Base-by-base conservation (phyloP, 768 basidiomycete genomes). In the Mrakia frigida region DNA sequence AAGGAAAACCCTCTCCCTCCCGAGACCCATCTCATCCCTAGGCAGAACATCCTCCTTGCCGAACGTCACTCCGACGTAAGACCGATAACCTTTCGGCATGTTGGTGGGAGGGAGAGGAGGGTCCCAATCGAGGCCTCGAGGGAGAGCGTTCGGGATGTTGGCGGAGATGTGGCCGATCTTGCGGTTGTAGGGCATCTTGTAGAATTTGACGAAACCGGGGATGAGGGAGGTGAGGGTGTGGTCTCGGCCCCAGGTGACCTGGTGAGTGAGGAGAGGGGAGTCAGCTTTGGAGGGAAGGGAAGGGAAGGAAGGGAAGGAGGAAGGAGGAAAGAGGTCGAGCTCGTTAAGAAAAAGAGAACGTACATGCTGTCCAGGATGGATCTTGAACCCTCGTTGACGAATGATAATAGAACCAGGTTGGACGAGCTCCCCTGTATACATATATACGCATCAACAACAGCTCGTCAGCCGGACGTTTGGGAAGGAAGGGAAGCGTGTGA, bases 391-490 rank as follows among this genome's bases (percentile, higher is more conserved):
- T 79, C 97, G 88, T 83, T 99, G 97, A 63, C 97, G 88, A 43
- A 98, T 90, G 82, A 99, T 92, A 80, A 99, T 98, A 85, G 96
- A 93, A 60, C 97, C 97, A 13, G 97, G 93, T 35, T 92, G 87
- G 35, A 98, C 94, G 84, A 87, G 88, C 84, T 98, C 90, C 82
- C 97, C 96, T 98, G 78, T 7, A 61, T 13, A 18, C 25, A 39
- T 13, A 13, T 37, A 18, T 16, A 41, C 21, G 52, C 0, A 67
- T 43, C 37, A 16, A 1, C 25, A 4, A 60, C 3, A 6, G 59
- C 52, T n/a, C 7, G 28, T 13, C 35, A 67, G 23, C 11, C 39
- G 39, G 39, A 41, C 46, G 46, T 18, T 18, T 5, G 46, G 5
- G 13, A 50, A 50, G 46, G 46, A 14, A 50, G 46, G 46, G 21